Evolutionary conservation across 1,139 yeast species (phyloP).

Genomic region (Yamadazyma songkhlaensis): DNA sequence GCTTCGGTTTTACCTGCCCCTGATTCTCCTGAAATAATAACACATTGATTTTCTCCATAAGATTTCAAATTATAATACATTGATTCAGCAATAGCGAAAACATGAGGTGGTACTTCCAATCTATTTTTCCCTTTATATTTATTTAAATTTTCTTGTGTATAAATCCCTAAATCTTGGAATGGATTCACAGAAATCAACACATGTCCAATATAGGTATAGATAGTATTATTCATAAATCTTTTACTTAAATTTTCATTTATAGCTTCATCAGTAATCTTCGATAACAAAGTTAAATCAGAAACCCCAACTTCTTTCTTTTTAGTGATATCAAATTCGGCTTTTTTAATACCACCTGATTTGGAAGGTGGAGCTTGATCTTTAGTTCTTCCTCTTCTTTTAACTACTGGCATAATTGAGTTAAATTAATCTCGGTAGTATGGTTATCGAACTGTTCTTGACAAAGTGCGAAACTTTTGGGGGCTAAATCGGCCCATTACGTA

Average conservation of each 20-base stretch:
- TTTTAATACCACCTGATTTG: constrained; percentile 62
- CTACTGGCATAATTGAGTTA: constrained; percentile 56
- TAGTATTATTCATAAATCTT: constrained; percentile 84
- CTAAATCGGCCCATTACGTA: not conserved
- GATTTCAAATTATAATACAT: constrained; percentile 96
- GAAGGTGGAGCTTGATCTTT: constrained; percentile 60
- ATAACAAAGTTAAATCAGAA: constrained; percentile 84
- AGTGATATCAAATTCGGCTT: constrained; percentile 85
- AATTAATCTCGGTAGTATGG: not conserved
- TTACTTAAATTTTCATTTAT: constrained; percentile 90
- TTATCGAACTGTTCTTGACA: no score
- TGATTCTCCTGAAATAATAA: constrained; percentile 96
- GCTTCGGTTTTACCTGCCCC: constrained; percentile 99
- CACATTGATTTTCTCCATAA: constrained; percentile 94
- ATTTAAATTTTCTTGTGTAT: constrained; percentile 72
- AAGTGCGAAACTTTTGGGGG: not conserved
- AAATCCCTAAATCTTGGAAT: constrained; percentile 92
- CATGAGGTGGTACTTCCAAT: constrained; percentile 98
- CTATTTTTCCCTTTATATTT: constrained; percentile 89
- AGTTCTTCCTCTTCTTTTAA: constrained; percentile 73
- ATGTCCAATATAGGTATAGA: constrained; percentile 86
- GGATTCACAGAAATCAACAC: constrained; percentile 95
- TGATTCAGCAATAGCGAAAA: constrained; percentile 94
- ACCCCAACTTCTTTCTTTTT: constrained; percentile 98
- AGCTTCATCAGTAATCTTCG: constrained; percentile 87